These are phyloP conservation scores for Talaromyces sp. DNA, from an alignment of 2,329 filamentous ascomycete species.

Conservation along the genomic window DNA sequence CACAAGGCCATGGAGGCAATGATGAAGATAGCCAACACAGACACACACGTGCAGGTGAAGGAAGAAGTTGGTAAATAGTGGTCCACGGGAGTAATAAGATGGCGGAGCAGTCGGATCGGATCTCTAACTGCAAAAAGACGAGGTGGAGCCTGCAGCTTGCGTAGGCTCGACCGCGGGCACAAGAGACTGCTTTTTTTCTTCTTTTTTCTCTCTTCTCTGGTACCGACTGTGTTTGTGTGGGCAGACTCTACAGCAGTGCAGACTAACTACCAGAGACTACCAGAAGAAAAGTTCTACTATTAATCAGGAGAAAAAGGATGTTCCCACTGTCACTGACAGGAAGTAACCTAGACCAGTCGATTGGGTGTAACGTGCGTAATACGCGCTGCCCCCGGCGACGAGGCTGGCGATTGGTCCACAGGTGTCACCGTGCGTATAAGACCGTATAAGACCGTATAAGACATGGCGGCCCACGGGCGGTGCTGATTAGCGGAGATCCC, in stretches of 20 bases:
- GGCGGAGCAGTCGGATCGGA: not conserved
- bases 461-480: not conserved
- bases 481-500: not conserved
- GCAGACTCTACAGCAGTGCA: too few species aligned
- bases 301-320: too few species aligned
- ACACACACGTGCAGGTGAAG: not conserved
- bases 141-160: not conserved
- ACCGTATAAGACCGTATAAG: not conserved
- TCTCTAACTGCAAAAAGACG: not conserved
- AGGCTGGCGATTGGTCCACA: not conserved
- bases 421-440: not conserved
- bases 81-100: not conserved
- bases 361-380: not conserved
- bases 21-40: not conserved
- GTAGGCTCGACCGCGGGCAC: not conserved
- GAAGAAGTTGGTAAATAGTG: not conserved
- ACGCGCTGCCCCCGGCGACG: not conserved
- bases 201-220: not conserved
- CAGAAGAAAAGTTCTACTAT: not conserved
- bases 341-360: not conserved
- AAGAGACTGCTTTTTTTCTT: not conserved
- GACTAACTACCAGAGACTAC: too few species aligned
- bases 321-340: not conserved
- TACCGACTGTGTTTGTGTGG: too few species aligned
- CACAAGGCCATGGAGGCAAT: constrained; percentile 7